Base-by-base conservation (phyloP, 768 basidiomycete genomes). In the Lactarius psammicola region DNA sequence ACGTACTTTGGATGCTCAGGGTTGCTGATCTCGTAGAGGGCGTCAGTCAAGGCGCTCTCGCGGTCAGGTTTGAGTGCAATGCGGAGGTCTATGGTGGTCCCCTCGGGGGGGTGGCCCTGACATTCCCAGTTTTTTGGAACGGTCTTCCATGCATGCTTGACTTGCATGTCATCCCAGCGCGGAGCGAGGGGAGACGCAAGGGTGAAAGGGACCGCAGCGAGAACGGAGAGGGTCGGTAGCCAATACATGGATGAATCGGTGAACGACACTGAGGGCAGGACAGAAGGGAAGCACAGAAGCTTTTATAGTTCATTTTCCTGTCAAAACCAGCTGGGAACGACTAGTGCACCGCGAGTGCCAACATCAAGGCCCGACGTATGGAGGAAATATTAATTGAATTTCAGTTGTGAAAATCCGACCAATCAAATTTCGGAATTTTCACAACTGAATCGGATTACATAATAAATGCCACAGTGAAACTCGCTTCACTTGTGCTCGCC, bases 1-100 rank as follows among this genome's bases (percentile, higher is more conserved):
- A 60, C 61, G n/a, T 42, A 66, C 68, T 57, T 65, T 23, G 38
- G 53, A 55, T 63, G 65, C 0, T 42, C 15, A 7, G 68, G 68
- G 34, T 65, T 46, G 54, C 69, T 70, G 49, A 70, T 67, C 28
- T 68, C 63, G 38, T 70, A 65, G 8, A 70, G 60, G 20, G 57
- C 63, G n/a, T 65, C 60, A 31, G 62, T 28, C 49, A 68, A 31
- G 9, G 65, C 67, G 26, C 42, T 54, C 60, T 70, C 63, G 4
- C n/a, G 51, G 42, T 68, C 57, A 8, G 69, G 54, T 59, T 62
- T 65, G 59, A 68, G 67, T 7, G 66, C 67, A 17, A 70, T 31
- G 42, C 49, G 69, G 7, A 68, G 54, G 46, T 70, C 67, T 30
- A 70, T 68, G 1, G 67, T 70, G 11, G 67, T 42, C 18, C 53